These are phyloP conservation scores for Passalora sequoiae DNA, from an alignment of 2,329 filamentous ascomycete species.

Conservation along the genomic window DNA sequence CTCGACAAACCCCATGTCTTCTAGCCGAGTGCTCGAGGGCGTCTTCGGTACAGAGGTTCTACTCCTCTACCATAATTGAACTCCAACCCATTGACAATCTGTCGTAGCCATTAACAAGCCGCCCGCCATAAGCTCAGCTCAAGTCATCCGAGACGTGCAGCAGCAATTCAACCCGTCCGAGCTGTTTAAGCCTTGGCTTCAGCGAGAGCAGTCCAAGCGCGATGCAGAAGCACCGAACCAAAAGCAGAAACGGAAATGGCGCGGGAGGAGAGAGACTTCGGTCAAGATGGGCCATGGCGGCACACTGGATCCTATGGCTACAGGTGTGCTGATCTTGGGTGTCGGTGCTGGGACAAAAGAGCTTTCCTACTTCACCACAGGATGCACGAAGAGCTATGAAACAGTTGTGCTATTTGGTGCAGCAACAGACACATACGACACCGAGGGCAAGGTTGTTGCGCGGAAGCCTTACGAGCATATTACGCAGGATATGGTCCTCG, in stretches of 20 bases:
- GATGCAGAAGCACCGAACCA: constrained; percentile 55
- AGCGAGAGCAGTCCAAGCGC: constrained; percentile 55
- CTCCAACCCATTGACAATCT: constrained; percentile 9
- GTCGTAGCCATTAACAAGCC: constrained; percentile 88
- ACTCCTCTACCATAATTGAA: constrained; percentile 6
- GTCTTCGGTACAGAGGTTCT: constrained; percentile 51
- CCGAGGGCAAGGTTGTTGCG: constrained; percentile 74
- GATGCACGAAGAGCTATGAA: constrained; percentile 91
- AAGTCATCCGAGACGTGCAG: constrained; percentile 85
- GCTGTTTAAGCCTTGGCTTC: constrained; percentile 73
- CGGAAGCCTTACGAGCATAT: constrained; percentile 73
- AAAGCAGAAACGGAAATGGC: constrained; percentile 48
- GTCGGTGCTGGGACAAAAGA: constrained; percentile 83
- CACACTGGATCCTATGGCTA: constrained; percentile 89
- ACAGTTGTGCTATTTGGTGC: constrained; percentile 83
- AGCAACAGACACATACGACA: constrained; percentile 88
- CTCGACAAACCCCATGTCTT: no score
- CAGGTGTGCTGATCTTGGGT: constrained; percentile 84
- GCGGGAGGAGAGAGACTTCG: constrained; percentile 53
- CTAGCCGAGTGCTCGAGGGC: constrained; percentile 47
- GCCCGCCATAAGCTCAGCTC: constrained; percentile 76
- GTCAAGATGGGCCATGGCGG: constrained; percentile 97
- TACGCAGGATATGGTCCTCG: constrained; percentile 71
- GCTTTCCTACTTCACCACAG: constrained; percentile 65
- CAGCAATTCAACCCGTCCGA: constrained; percentile 73